phyloP scores from a whole-genome alignment of 78 protist genomes.

The Chrysochromulina parva region DNA sequence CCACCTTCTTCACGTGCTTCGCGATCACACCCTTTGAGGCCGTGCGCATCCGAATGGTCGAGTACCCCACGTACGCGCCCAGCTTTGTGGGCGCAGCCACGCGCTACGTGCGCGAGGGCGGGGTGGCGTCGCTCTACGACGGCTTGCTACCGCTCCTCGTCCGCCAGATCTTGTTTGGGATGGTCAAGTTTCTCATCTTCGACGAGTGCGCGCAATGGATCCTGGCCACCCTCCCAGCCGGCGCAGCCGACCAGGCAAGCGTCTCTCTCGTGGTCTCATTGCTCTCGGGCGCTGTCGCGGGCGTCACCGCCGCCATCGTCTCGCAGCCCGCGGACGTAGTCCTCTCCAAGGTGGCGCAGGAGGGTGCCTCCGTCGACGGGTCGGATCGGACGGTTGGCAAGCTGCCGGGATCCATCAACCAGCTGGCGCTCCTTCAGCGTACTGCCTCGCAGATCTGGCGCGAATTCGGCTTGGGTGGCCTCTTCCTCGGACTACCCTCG shows the following conservation, averaged over 20 bases:
- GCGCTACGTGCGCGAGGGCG: slow-evolving; percentile 8
- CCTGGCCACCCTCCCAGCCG: neutral
- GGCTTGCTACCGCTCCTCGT: neutral
- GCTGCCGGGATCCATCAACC: no score
- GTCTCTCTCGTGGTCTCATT: slow-evolving; percentile 16
- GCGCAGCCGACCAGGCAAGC: neutral
- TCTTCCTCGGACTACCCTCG: neutral
- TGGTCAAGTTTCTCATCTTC: slow-evolving; percentile 31
- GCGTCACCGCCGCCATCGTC: slow-evolving; percentile 1
- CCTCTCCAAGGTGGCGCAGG: neutral
- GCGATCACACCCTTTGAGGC: neutral
- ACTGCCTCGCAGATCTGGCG: no score
- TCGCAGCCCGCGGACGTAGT: slow-evolving; percentile 37
- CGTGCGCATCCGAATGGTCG: slow-evolving; percentile 24
- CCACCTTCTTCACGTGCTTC: slow-evolving; percentile 15
- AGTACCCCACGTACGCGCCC: neutral
- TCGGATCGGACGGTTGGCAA: no score
- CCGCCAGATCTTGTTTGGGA: slow-evolving; percentile 16
- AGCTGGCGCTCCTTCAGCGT: no score
- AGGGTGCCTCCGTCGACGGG: neutral
- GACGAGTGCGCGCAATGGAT: neutral
- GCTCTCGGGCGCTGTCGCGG: slow-evolving; percentile 28
- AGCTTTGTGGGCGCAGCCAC: neutral
- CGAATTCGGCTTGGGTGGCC: neutral
- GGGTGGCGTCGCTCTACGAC: neutral